phyloP scores from a whole-genome alignment of 1,139 yeast species.

The Scheffersomyces illinoinensis region DNA sequence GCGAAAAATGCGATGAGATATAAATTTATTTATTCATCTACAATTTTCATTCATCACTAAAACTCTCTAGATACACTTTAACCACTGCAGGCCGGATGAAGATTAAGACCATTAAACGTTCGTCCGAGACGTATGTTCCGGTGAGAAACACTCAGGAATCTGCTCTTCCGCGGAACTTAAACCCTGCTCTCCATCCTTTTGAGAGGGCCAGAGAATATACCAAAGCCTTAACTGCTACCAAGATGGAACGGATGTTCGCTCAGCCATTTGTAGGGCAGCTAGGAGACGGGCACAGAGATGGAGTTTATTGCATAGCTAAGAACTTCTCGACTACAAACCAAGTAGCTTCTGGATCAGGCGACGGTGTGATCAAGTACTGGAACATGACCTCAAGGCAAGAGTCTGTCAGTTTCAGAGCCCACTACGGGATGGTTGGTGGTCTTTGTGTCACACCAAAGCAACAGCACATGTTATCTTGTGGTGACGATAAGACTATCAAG shows the following conservation, averaged over 20 bases:
- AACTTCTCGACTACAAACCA: conserved; percentile 69
- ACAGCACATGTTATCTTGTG: conserved; percentile 71
- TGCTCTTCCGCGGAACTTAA: conserved; percentile 82
- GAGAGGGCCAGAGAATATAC: conserved; percentile 97
- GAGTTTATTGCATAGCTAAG: conserved; percentile 87
- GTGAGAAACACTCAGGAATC: conserved; percentile 88
- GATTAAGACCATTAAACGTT: conserved; percentile 86
- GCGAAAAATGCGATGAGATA: neutral
- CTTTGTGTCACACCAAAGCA: conserved; percentile 75
- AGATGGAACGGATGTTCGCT: conserved; percentile 94
- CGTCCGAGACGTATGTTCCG: conserved; percentile 89
- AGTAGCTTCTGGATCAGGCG: conserved; percentile 92
- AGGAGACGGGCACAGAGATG: conserved; percentile 94
- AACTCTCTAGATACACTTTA: neutral
- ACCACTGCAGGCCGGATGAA: conserved; percentile 47
- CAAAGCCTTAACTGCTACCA: conserved; percentile 91
- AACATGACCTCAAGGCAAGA: conserved; percentile 76
- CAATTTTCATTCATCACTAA: neutral
- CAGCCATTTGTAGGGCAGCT: conserved; percentile 95
- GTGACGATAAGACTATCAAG: conserved; percentile 87
- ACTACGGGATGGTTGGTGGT: conserved; percentile 88
- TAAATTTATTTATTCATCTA: neutral
- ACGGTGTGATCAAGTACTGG: conserved; percentile 95
- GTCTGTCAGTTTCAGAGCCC: conserved; percentile 78
- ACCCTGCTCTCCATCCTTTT: conserved; percentile 95